Evolutionary conservation across 73 alveolate species (phyloP), one percentile per base, ranked within the genome.

Genomic region (Paramecium octaurelia): DNA sequence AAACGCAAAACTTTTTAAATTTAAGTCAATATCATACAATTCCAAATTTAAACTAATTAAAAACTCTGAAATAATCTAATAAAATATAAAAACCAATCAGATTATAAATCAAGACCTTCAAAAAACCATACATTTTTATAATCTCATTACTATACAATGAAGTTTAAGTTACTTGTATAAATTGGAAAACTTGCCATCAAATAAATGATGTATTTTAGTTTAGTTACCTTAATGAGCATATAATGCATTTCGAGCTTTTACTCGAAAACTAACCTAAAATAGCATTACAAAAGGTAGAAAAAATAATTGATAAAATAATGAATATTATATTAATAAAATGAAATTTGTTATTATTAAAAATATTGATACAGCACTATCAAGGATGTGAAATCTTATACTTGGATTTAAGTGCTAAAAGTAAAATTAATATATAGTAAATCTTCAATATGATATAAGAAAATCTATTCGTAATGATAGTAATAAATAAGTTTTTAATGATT

Each of bases 1-100:
- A 70, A 35, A 89, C 90, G 2, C 34, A 83, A 4, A 89, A 80
- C 16, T 80, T 80, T 44, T 35, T 80, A 23, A 80, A 80, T 46
- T 20, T 80, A 18, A 80, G 91, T 80, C 34, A 80, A 43, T 46
- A 80, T 43, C 91, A 80, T 48, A 44, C 91, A 21, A 80, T 80
- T 0, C 91, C 91, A 6, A 48, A 48, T 44, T 80, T 80, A 43
- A 43, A 4, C 36, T 46, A 2, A 48, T 42, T 80, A 43, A 80
- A 80, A 80, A 43, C 18, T 2, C 10, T 23, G 10, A 44, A 42
- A 80, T 20, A 20, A 20, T 43, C 44, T 7, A 64, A 64, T 27
- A 64, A 24, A 64, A 14, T 64, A 27, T 34, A 40, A 80, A 80
- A 80, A 73, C 60, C 87, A n/a, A 38, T 73, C 8, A 20, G 57